Evolutionary conservation across 2,329 filamentous ascomycete genomes (phyloP), one percentile per base, ranked within the genome.

Genomic region (Pestalotiopsis sp.): DNA sequence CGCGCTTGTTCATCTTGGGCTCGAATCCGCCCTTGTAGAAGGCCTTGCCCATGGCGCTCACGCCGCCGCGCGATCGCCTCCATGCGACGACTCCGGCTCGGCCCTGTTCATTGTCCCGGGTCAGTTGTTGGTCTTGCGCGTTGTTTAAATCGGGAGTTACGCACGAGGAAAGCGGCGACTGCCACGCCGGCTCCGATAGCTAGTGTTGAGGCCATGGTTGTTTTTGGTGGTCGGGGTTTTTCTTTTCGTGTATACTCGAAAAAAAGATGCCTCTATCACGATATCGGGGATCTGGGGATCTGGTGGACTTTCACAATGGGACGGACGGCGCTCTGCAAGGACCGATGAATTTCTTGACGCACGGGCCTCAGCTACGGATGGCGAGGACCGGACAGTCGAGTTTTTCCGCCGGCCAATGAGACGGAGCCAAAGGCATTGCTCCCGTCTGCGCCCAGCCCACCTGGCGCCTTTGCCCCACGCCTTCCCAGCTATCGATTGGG

Each of bases 1-100:
- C 96, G 80, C 92, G 91, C 80, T 92, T 90, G 80, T 90, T 98
- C 95, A 99, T 99, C 82, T 92, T 93, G 70, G 90, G 86, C 84
- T 99, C 96, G 79, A 99, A 99, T n/a, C 96, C 96, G 74, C 96
- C 96, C 83, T 98, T 99, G 87, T 98, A 98, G 79, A 94, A 99
- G 57, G 94, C 91, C 81, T 95, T 94, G 75, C 96, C 96, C 75
- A 97, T 84, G 45, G 92, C 91, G 73, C 92, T 92, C 62, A 93
- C 86, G 72, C 91, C 91, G 71, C 93, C 92, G 71, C 92, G 89
- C 70, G 92, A 97, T 76, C 93, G 90, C 72, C 95, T 91, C 81
- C 95, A 89, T 74, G 96, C 96, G 76, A 98, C 92, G 52, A 97
- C 88, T 76, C 95, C 95, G 70, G 96, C 95, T 78, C 96, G 93